Evolutionary conservation across 2,329 filamentous ascomycete species (phyloP), one percentile per base, ranked within the genome.

Genomic region (Chaetomium globosum): DNA sequence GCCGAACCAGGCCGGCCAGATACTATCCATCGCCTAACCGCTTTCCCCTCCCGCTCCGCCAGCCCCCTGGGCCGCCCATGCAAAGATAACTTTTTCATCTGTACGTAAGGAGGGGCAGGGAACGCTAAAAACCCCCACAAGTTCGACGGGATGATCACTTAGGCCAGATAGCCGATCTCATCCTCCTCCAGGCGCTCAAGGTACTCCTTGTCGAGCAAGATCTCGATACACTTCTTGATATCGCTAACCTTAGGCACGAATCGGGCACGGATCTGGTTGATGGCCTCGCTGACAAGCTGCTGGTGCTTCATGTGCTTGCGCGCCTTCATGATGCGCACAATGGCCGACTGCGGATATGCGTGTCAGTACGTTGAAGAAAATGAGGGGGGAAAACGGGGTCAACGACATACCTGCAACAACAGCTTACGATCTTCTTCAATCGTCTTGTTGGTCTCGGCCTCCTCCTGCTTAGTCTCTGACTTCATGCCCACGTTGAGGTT

Each of bases 151-250:
- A 5, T 5, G 51, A 48, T 9, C 16, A 10, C 39, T 85, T 86
- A 97, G 73, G 94, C 94, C 70, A 98, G 87, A 78, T 98, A 98
- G 64, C 94, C 92, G 67, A 99, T 85, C 75, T 97, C 93, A 74
- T 98, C 95, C 62, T 92, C 93, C 56, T 98, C 95, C 65, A 98
- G 81, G 64, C 95, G 91, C 82, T 99, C 95, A 57, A 99, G 86
- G 74, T 99, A 99, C 78, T 99, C 95, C 83, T 99, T 99, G 83
- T 99, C 95, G 70, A 99, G 89, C 49, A 99, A 84, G 70, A 97
- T 97, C 79, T 99, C 95, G 76, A 99, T 98, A 79, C 95, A 97
- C 82, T 98, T 99, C 83, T 99, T 99, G 85, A 99, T 99, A 73
- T 99, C 95, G 19, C 87, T 84, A 33, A 99, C 86, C 80, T 96